phyloP scores from a whole-genome alignment of 176 grass and related monocot genomes.

The Aegilops tauschii region DNA sequence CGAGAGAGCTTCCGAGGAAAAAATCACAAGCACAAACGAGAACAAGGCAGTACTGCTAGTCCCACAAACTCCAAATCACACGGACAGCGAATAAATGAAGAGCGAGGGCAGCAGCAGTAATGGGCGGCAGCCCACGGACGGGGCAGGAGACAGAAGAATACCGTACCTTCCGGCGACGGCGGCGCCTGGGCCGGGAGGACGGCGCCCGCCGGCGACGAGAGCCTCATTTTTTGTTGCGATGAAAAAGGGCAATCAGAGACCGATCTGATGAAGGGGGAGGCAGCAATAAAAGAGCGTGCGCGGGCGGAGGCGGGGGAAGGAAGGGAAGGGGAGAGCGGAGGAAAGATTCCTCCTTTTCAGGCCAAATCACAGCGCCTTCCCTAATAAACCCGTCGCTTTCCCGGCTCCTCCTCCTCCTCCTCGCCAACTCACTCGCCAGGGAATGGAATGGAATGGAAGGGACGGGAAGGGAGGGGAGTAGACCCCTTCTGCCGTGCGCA shows the following conservation, averaged over 20 bases:
- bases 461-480: no score
- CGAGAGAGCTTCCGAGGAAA: neutral
- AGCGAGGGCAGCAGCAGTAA: slow-evolving; percentile 18
- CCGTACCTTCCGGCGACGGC: slow-evolving; percentile 47
- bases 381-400: slow-evolving; percentile 52
- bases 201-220: slow-evolving; percentile 50
- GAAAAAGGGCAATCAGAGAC: neutral
- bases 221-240: slow-evolving; percentile 29
- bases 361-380: slow-evolving; percentile 60
- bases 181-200: slow-evolving; percentile 33
- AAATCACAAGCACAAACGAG: neutral
- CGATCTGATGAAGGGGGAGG: slow-evolving; percentile 35
- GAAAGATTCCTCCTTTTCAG: slow-evolving; percentile 66
- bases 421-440: slow-evolving; percentile 28
- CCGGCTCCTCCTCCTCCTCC: slow-evolving; percentile 1
- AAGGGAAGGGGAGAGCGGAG: slow-evolving; percentile 12
- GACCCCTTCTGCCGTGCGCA: neutral
- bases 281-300: slow-evolving; percentile 35
- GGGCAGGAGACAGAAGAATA: neutral
- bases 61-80: neutral
- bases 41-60: slow-evolving; percentile 3
- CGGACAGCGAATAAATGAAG: slow-evolving; percentile 1
- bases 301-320: neutral
- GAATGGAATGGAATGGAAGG: neutral
- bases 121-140: neutral